Evolutionary conservation across 2,329 filamentous ascomycete genomes (phyloP).

Genomic region (Aspergillus sp.): DNA sequence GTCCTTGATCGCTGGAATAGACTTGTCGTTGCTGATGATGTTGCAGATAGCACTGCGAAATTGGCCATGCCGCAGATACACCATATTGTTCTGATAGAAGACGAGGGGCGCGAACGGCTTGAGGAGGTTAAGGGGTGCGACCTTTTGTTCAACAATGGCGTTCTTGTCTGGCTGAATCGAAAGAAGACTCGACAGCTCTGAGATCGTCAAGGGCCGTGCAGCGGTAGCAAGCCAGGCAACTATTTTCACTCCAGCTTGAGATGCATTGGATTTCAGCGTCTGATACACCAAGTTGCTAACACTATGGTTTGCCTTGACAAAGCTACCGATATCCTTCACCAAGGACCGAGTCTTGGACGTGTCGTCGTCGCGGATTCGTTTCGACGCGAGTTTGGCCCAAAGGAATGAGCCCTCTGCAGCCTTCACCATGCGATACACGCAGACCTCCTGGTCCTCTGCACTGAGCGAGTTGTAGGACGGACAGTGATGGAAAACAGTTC

Average conservation of each 20-base stretch:
- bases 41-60: conserved; percentile 33
- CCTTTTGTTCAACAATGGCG: conserved; percentile 22
- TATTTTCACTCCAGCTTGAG: conserved; percentile 31
- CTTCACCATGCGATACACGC: conserved; percentile 31
- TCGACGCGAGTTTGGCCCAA: conserved; percentile 39
- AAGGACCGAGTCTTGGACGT: conserved; percentile 22
- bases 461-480: conserved; percentile 25
- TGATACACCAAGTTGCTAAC: conserved; percentile 33
- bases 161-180: conserved; percentile 32
- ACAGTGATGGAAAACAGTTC: conserved; percentile 25
- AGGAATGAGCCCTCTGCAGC: conserved; percentile 39
- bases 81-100: conserved; percentile 33
- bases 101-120: conserved; percentile 33
- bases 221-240: conserved; percentile 39
- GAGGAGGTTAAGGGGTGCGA: conserved; percentile 26
- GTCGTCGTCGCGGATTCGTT: conserved; percentile 29
- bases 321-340: conserved; percentile 25
- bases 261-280: conserved; percentile 24
- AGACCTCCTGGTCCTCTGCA: conserved; percentile 34
- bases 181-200: conserved; percentile 31
- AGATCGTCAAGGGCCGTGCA: conserved; percentile 32
- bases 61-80: conserved; percentile 36
- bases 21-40: conserved; percentile 29
- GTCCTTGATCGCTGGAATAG: conserved; percentile 29
- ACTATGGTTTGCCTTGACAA: conserved; percentile 25